A percentile compares a stretch with the other conserved stretches of the same genome.
These are phyloP conservation scores for Biscogniauxia mediterranea DNA, from an alignment of 2,329 filamentous ascomycete genomes.

Conservation along the genomic window DNA sequence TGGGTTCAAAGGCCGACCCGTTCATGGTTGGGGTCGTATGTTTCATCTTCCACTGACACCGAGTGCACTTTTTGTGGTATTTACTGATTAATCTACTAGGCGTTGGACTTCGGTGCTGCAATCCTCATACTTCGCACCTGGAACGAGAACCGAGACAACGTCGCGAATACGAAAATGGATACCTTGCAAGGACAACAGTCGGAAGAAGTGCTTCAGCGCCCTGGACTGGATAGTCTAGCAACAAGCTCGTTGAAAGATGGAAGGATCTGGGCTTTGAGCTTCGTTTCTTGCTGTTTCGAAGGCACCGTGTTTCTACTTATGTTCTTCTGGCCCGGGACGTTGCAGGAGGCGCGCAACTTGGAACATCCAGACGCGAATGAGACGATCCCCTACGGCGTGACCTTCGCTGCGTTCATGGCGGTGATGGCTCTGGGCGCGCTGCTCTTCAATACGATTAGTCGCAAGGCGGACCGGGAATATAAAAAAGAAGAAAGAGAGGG, in stretches of 20 bases:
- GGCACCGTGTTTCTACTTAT: constrained; percentile 34
- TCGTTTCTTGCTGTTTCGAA: constrained; percentile 35
- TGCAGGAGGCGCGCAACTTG: constrained; percentile 29
- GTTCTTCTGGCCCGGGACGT: constrained; percentile 34
- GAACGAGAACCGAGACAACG: constrained; percentile 28
- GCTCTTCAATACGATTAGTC: constrained; percentile 42
- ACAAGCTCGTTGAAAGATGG: constrained; percentile 16
- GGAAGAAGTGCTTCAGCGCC: neutral
- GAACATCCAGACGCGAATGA: constrained; percentile 9
- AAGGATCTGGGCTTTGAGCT: constrained; percentile 33
- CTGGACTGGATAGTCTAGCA: neutral
- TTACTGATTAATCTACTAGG: constrained; percentile 13
- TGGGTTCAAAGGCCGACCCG: constrained; percentile 48
- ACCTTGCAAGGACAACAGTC: neutral
- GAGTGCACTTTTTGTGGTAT: neutral
- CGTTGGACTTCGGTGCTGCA: constrained; percentile 26
- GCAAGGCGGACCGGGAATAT: neutral
- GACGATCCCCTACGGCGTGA: constrained; percentile 45
- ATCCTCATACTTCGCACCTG: constrained; percentile 32
- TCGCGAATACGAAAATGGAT: neutral
- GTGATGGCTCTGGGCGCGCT: constrained; percentile 59
- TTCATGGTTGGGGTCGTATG: constrained; percentile 44
- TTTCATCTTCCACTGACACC: neutral
- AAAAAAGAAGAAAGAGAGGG: neutral
- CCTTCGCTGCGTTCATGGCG: constrained; percentile 59